phyloP scores from a whole-genome alignment of 1,284 basidiomycete genomes.

The Ganoderma sinense region DNA sequence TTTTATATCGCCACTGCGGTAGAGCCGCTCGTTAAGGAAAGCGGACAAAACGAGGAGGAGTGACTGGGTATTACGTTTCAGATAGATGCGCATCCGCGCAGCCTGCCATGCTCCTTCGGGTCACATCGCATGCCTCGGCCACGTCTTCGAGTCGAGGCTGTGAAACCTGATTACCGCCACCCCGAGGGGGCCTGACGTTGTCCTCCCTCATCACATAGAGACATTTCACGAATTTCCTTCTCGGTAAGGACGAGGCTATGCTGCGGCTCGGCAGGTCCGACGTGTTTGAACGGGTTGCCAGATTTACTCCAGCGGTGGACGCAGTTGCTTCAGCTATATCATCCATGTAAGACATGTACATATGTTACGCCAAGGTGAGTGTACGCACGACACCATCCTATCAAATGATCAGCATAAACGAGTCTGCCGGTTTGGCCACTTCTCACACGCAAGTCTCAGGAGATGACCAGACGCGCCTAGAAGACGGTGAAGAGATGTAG shows the following conservation, averaged over 20 bases:
- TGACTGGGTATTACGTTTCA: conserved; percentile 23
- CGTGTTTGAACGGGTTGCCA: neutral
- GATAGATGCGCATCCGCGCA: conserved; percentile 14
- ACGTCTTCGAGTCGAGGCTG: conserved; percentile 3
- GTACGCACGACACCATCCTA: neutral
- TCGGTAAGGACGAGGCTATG: neutral
- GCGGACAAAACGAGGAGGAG: conserved; percentile 24
- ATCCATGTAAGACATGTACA: neutral
- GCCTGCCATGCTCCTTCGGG: conserved; percentile 4
- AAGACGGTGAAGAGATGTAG: too few species aligned
- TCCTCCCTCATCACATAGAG: neutral
- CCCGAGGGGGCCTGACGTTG: neutral
- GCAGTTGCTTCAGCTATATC: neutral
- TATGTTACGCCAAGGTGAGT: neutral
- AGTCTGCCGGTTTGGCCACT: neutral
- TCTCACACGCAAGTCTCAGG: neutral
- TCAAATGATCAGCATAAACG: neutral
- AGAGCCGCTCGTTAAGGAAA: conserved; percentile 20
- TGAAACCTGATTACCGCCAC: conserved; percentile 1
- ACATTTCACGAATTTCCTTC: neutral
- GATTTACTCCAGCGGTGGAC: neutral
- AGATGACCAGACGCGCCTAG: too few species aligned
- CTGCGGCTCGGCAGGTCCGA: neutral
- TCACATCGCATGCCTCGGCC: conserved; percentile 7
- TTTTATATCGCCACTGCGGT: conserved; percentile 24